phyloP scores from a whole-genome alignment of 345 rosid genomes.

The Carallia pectinifolia region DNA sequence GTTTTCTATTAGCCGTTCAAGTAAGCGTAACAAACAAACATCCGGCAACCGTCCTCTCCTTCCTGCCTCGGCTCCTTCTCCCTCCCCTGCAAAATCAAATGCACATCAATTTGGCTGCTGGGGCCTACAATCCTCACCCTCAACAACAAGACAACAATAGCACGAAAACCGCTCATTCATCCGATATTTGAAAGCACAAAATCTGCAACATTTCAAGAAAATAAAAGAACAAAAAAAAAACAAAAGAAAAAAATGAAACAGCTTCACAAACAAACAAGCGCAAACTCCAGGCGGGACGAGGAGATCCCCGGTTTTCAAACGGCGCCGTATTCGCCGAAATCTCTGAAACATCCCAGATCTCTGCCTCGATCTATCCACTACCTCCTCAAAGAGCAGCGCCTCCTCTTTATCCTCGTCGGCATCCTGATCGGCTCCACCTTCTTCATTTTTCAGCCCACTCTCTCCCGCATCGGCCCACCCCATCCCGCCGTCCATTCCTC shows the following conservation, averaged over 20 bases:
- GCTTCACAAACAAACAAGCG: slow-evolving; percentile 74
- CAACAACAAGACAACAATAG: too few relatives aligned
- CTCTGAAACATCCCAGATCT: slow-evolving; percentile 67
- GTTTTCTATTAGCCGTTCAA: too few relatives aligned
- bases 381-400: slow-evolving; percentile 81
- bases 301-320: slow-evolving; percentile 44
- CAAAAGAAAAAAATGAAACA: slow-evolving; percentile 56
- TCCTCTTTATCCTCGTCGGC: slow-evolving; percentile 90
- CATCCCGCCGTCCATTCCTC: slow-evolving; percentile 35
- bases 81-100: too few relatives aligned
- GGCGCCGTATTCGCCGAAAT: slow-evolving; percentile 61
- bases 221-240: too few relatives aligned
- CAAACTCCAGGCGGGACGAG: slow-evolving; percentile 59
- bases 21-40: too few relatives aligned
- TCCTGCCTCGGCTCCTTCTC: too few relatives aligned
- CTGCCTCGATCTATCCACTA: slow-evolving; percentile 89
- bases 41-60: too few relatives aligned
- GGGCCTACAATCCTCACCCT: too few relatives aligned
- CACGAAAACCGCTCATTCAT: too few relatives aligned
- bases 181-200: too few relatives aligned
- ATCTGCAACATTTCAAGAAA: too few relatives aligned
- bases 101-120: too few relatives aligned
- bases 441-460: slow-evolving; percentile 89
- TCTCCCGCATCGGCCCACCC: slow-evolving; percentile 59
- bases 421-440: slow-evolving; percentile 88